A percentile compares a stretch with the other conserved stretches of the same genome.
Evolutionary conservation across 805 yeast species (phyloP).

Genomic region (Candida argentea): DNA sequence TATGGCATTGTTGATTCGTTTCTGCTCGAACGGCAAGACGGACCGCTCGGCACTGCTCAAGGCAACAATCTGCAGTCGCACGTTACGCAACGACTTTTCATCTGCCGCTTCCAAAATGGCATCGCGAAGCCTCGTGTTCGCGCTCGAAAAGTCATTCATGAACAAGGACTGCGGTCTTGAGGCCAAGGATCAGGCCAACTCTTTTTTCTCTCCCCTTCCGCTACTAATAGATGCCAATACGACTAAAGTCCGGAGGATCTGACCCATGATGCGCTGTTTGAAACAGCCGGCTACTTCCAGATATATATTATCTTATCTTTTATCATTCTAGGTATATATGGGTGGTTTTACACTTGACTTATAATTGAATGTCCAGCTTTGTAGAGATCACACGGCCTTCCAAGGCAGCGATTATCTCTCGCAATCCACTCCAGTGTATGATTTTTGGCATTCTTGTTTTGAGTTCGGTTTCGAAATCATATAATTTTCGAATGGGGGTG

Average conservation of each 20-base stretch:
- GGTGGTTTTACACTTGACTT: too few species aligned
- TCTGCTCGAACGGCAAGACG: slow-evolving; percentile 13
- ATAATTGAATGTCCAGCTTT: too few species aligned
- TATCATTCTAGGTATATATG: too few species aligned
- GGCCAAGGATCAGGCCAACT: too few species aligned
- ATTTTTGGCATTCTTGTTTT: slow-evolving; percentile 77
- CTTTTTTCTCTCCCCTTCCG: background rate
- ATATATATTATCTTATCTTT: too few species aligned
- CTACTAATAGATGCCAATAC: background rate
- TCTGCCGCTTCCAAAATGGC: background rate
- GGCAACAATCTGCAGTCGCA: slow-evolving; percentile 5
- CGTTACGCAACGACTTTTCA: background rate
- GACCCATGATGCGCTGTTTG: too few species aligned
- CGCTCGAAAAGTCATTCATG: too few species aligned
- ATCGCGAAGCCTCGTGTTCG: too few species aligned
- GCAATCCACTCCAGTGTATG: slow-evolving; percentile 70
- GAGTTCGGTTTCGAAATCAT: slow-evolving; percentile 80
- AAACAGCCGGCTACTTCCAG: too few species aligned
- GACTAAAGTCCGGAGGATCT: too few species aligned
- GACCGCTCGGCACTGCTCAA: slow-evolving; percentile 2
- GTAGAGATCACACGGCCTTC: slow-evolving; percentile 74
- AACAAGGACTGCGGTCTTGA: too few species aligned
- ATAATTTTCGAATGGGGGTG: slow-evolving; percentile 63
- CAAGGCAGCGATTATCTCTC: slow-evolving; percentile 75
- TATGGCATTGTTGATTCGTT: slow-evolving; percentile 11